A percentile compares a stretch with the other conserved stretches of the same genome.
Evolutionary conservation across 2,329 filamentous ascomycete species (phyloP).

Genomic region (Mycosphaerella sp.): DNA sequence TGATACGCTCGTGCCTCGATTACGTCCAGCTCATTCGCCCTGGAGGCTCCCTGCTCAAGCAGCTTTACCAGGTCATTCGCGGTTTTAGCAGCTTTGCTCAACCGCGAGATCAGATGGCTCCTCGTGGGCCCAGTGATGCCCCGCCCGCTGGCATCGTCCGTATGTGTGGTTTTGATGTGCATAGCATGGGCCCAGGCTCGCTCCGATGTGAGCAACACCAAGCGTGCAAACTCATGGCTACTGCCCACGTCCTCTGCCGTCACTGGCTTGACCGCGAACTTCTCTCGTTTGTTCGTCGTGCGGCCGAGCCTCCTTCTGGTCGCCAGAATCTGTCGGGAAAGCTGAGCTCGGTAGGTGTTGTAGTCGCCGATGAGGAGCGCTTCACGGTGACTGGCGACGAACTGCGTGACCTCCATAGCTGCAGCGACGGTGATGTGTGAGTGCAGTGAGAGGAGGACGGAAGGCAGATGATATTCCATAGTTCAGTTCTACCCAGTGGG

Average conservation of each 20-base stretch:
- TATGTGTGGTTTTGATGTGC: constrained; percentile 81
- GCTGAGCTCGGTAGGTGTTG: constrained; percentile 71
- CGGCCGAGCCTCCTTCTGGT: constrained; percentile 79
- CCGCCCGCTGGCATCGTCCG: constrained; percentile 64
- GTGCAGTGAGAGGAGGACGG: not conserved
- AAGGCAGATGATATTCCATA: constrained; percentile 5
- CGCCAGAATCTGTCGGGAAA: constrained; percentile 74
- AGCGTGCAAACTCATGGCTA: constrained; percentile 70
- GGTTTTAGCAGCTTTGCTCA: constrained; percentile 69
- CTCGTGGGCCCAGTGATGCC: constrained; percentile 72
- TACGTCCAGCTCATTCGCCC: constrained; percentile 63
- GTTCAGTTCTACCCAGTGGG: not conserved
- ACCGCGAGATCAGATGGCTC: constrained; percentile 80
- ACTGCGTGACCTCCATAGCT: constrained; percentile 82
- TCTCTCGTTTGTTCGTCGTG: constrained; percentile 76
- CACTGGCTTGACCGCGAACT: constrained; percentile 69
- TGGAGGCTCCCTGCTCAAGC: constrained; percentile 59
- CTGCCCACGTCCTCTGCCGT: constrained; percentile 68
- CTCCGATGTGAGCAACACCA: constrained; percentile 82
- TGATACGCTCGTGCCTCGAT: constrained; percentile 84
- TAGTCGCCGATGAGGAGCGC: constrained; percentile 86
- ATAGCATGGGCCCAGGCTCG: constrained; percentile 93
- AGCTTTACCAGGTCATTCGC: constrained; percentile 63
- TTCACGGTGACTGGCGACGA: constrained; percentile 71
- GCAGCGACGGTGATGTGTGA: not conserved